Conservation (phyloP, 2,329 filamentous ascomycete species). For the Fusarium bulbicola region DNA sequence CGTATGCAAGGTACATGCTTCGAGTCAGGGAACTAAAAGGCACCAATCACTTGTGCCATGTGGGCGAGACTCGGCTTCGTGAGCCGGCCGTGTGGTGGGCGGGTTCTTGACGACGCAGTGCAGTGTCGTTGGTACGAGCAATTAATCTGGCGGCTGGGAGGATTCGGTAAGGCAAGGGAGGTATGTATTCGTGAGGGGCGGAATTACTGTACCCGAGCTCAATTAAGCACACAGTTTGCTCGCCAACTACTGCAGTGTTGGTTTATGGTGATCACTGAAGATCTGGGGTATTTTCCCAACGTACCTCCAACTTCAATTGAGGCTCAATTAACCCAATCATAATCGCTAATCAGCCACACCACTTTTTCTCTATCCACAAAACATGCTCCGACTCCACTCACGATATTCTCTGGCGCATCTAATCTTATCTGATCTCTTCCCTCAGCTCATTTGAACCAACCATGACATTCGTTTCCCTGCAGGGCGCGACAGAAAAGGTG, state of each 20-base stretch:
- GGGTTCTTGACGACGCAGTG: neutral
- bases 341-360: neutral
- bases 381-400: neutral
- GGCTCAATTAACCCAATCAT: neutral
- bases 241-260: neutral
- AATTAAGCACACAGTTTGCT: neutral
- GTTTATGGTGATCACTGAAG: neutral
- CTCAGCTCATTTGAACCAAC: neutral
- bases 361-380: neutral
- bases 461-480: neutral
- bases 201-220: neutral
- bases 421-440: constrained; percentile 30
- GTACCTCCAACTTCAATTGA: neutral
- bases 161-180: neutral
- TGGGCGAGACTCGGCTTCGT: neutral
- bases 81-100: neutral
- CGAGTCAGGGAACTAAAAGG: neutral
- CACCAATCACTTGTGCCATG: constrained; percentile 26
- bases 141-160: neutral
- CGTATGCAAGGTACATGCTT: constrained; percentile 3
- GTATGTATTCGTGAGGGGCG: neutral
- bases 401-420: neutral
- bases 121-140: neutral
- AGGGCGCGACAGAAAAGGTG: too few relatives aligned
- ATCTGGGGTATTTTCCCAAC: neutral